These are phyloP conservation scores for Penicillium sumatraense DNA, from an alignment of 2,329 filamentous ascomycete species.

Conservation along the genomic window DNA sequence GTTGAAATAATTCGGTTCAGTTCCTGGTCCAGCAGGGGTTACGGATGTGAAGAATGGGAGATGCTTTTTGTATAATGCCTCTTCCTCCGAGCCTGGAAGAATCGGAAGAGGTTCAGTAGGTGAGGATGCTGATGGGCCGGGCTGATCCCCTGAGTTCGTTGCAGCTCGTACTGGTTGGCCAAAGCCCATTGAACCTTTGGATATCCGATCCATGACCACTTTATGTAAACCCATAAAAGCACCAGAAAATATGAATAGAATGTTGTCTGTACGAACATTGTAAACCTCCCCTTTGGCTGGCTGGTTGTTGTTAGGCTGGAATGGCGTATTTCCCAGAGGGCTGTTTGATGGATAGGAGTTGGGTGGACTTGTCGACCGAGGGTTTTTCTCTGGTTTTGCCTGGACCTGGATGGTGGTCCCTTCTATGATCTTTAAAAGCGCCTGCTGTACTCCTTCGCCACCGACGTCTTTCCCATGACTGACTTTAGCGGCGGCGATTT, in stretches of 20 bases:
- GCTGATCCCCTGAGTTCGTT: conserved; percentile 34
- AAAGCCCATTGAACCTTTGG: conserved; percentile 86
- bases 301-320: conserved; percentile 32
- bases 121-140: conserved; percentile 26
- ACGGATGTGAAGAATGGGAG: conserved; percentile 64
- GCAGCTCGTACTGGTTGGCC: conserved; percentile 74
- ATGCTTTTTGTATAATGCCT: conserved; percentile 62
- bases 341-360: conserved; percentile 45
- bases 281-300: conserved; percentile 62
- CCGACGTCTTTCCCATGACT: conserved; percentile 91
- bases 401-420: conserved; percentile 92
- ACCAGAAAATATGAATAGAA: conserved; percentile 94
- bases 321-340: conserved; percentile 38
- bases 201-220: conserved; percentile 81
- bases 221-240: conserved; percentile 94
- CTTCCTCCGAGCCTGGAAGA: conserved; percentile 68
- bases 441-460: conserved; percentile 95
- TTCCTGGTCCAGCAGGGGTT: conserved; percentile 46
- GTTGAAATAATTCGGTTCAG: conserved; percentile 57
- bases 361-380: conserved; percentile 42
- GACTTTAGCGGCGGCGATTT: conserved; percentile 87
- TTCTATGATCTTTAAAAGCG: conserved; percentile 92
- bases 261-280: conserved; percentile 90
- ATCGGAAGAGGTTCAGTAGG: conserved; percentile 51
- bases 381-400: conserved; percentile 66